Percentiles rank a stretch among this genome's conserved stretches.
Evolutionary conservation across 2,329 filamentous ascomycete genomes (phyloP).

Genomic region (Aspergillus latus): DNA sequence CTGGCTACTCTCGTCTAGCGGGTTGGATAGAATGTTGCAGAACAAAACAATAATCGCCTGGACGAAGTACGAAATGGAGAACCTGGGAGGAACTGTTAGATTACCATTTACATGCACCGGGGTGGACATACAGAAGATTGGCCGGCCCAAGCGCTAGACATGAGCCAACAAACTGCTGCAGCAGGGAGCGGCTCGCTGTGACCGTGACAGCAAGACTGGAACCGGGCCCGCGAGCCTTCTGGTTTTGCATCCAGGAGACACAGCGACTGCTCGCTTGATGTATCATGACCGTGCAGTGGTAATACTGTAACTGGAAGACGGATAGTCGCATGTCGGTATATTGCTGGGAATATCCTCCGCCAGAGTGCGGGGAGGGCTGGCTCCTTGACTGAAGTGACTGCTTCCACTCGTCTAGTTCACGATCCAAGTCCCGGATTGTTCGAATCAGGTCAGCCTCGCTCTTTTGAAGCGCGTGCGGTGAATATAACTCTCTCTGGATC

Average conservation of each 20-base stretch:
- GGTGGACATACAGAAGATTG: not conserved
- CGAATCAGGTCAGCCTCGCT: conserved; percentile 11
- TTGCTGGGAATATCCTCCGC: not conserved
- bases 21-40: conserved; percentile 14
- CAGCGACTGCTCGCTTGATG: conserved; percentile 18
- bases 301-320: conserved; percentile 14
- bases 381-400: no score
- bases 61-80: conserved; percentile 12
- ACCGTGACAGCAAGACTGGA: conserved; percentile 15
- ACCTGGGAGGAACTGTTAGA: not conserved
- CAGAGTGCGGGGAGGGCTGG: no score
- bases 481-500: conserved; percentile 12
- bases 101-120: not conserved
- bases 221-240: conserved; percentile 7
- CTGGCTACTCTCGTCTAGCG: not conserved
- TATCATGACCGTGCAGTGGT: conserved; percentile 17
- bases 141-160: not conserved
- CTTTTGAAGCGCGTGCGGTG: conserved; percentile 1
- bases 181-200: conserved; percentile 14
- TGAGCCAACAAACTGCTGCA: conserved; percentile 3
- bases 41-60: conserved; percentile 12
- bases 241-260: conserved; percentile 11
- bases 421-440: conserved; percentile 13
- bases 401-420: conserved; percentile 12
- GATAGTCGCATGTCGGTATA: not conserved